These are phyloP conservation scores for Lichenothelia convexa DNA, from an alignment of 495 filamentous ascomycete species.

Conservation along the genomic window DNA sequence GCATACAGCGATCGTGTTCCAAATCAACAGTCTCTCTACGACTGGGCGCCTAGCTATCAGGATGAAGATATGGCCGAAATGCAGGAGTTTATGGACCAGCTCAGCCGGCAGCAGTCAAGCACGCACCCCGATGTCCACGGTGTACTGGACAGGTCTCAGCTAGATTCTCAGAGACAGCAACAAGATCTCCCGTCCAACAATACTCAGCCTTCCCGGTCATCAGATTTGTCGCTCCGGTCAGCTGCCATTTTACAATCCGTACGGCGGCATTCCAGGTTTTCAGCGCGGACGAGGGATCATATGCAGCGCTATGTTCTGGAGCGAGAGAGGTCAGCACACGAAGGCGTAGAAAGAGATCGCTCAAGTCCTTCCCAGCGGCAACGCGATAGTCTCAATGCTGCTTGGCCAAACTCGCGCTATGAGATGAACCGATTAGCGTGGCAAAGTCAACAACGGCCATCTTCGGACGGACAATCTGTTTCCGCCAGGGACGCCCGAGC, in stretches of 20 bases:
- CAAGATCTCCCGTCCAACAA: conserved; percentile 7
- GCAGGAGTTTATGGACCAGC: conserved; percentile 17
- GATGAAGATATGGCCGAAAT: conserved; percentile 32
- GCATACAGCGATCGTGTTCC: conserved; percentile 32
- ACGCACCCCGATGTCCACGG: conserved; percentile 21
- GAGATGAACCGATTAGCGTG: conserved; percentile 9
- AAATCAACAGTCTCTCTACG: conserved; percentile 33
- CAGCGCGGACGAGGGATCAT: conserved; percentile 21
- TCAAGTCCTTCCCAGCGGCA: conserved; percentile 3
- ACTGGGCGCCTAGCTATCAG: conserved; percentile 38
- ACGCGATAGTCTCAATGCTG: conserved; percentile 1
- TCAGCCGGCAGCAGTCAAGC: conserved; percentile 20
- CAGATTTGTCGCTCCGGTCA: conserved; percentile 8
- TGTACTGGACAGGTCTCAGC: conserved; percentile 17
- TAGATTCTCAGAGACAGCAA: conserved; percentile 15
- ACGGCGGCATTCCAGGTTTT: conserved; percentile 28
- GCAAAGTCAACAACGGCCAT: conserved; percentile 11
- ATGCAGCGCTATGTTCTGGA: conserved; percentile 16
- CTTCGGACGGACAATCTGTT: conserved; percentile 6
- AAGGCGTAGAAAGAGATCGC: conserved; percentile 3
- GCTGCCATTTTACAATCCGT: conserved; percentile 32
- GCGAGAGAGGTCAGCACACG: conserved; percentile 9
- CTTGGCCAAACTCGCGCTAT: not conserved
- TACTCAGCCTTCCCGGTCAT: conserved; percentile 1
- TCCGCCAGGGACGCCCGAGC: conserved; percentile 24